These are phyloP conservation scores for Aphanocladium album DNA, from an alignment of 2,329 filamentous ascomycete genomes.

Conservation along the genomic window DNA sequence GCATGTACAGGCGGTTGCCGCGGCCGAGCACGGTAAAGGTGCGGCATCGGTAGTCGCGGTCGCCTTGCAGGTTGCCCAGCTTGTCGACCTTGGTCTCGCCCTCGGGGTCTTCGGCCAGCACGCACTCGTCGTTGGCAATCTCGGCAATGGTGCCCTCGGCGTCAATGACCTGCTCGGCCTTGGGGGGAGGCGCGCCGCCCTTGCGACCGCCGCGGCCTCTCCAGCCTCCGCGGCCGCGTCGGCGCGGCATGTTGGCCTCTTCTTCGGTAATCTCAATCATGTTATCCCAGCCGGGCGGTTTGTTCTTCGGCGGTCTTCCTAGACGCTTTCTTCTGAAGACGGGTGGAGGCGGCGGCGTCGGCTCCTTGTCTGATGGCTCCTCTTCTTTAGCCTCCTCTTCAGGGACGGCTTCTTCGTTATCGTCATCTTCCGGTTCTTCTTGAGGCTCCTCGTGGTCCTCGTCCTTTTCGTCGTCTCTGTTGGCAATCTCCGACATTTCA, in stretches of 20 bases:
- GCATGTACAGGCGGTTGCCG: constrained; percentile 87
- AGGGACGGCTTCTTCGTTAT: constrained; percentile 29
- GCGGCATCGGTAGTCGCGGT: constrained; percentile 88
- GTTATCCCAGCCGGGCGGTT: constrained; percentile 71
- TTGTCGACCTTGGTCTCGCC: constrained; percentile 94
- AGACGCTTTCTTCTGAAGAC: constrained; percentile 70
- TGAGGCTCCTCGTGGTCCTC: constrained; percentile 31
- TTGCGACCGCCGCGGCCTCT: constrained; percentile 59
- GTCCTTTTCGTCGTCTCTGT: constrained; percentile 44
- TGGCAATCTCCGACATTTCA: constrained; percentile 19
- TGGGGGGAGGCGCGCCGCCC: constrained; percentile 66
- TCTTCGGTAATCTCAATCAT: constrained; percentile 52
- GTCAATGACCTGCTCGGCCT: constrained; percentile 80
- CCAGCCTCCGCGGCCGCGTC: constrained; percentile 67
- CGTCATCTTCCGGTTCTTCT: constrained; percentile 34
- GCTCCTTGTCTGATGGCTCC: constrained; percentile 40
- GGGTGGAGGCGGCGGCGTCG: constrained; percentile 52
- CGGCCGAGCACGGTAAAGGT: constrained; percentile 87
- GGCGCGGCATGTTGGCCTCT: constrained; percentile 55
- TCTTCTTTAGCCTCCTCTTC: constrained; percentile 39
- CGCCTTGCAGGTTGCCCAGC: constrained; percentile 73
- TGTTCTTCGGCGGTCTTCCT: constrained; percentile 82
- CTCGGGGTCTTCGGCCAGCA: constrained; percentile 77
- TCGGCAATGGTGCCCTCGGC: constrained; percentile 90
- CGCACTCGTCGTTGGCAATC: constrained; percentile 87